Conservation (phyloP, 495 filamentous ascomycete species). For the Chaetomium cochliodes region DNA sequence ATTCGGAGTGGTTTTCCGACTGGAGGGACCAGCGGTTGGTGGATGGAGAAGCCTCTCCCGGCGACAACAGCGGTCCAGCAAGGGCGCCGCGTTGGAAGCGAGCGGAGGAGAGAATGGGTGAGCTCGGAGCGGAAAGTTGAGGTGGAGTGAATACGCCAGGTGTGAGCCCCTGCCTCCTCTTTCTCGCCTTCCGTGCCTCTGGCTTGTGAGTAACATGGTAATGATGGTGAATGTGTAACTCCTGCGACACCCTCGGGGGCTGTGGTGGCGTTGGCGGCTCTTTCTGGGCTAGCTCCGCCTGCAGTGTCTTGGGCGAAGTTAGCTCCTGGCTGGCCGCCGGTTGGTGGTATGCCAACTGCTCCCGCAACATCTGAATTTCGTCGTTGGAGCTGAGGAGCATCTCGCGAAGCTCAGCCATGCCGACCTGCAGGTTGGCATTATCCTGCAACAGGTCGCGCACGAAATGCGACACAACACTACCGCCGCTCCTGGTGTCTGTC, state of each 20-base stretch:
- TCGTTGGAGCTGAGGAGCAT: constrained; percentile 92
- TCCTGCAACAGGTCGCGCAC: constrained; percentile 94
- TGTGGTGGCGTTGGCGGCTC: constrained; percentile 37
- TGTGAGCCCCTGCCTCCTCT: constrained; percentile 63
- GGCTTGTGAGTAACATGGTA: constrained; percentile 70
- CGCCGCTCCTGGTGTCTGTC: constrained; percentile 46
- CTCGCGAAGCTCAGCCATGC: constrained; percentile 84
- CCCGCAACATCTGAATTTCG: constrained; percentile 81
- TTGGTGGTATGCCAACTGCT: constrained; percentile 80
- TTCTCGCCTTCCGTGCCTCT: constrained; percentile 65
- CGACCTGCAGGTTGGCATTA: constrained; percentile 87
- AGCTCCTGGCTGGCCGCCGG: constrained; percentile 47
- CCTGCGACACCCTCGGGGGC: constrained; percentile 55
- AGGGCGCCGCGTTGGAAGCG: constrained; percentile 26
- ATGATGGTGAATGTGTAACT: constrained; percentile 89
- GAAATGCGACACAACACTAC: constrained; percentile 80
- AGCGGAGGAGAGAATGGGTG: constrained; percentile 22
- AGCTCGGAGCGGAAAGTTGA: constrained; percentile 30
- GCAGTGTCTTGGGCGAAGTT: constrained; percentile 54
- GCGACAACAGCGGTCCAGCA: constrained; percentile 18
- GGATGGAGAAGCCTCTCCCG: constrained; percentile 46
- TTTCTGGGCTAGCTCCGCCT: constrained; percentile 65
- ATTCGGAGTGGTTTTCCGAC: constrained; percentile 60
- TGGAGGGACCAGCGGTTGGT: constrained; percentile 65
- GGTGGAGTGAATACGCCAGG: constrained; percentile 61